A percentile compares a stretch with the other conserved stretches of the same genome.
phyloP scores from a whole-genome alignment of 2,329 filamentous ascomycete species.

The Lachnellula cervina region DNA sequence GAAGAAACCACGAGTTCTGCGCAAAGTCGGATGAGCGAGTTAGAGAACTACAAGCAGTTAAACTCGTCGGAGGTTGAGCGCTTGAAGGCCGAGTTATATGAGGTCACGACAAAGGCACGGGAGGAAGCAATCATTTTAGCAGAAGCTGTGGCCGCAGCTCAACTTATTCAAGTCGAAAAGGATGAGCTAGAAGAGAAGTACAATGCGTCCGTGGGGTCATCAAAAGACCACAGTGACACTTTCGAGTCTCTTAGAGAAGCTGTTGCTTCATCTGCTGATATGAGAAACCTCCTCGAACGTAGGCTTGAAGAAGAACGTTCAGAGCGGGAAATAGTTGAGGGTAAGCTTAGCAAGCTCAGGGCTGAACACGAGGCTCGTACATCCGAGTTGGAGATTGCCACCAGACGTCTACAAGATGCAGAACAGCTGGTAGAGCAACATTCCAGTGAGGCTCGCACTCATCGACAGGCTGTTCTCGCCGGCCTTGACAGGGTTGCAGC shows the following conservation, averaged over 20 bases:
- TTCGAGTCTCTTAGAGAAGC: slow-evolving; percentile 74
- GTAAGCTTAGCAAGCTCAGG: slow-evolving; percentile 70
- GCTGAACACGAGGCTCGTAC: slow-evolving; percentile 77
- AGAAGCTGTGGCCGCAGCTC: slow-evolving; percentile 69
- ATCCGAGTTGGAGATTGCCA: slow-evolving; percentile 69
- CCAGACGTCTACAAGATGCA: slow-evolving; percentile 72
- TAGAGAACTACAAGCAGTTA: slow-evolving; percentile 79
- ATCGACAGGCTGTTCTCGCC: slow-evolving; percentile 74
- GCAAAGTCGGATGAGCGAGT: slow-evolving; percentile 74
- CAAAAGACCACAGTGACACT: slow-evolving; percentile 64
- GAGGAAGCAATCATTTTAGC: slow-evolving; percentile 75
- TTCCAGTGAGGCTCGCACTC: slow-evolving; percentile 79
- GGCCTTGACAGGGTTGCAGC: slow-evolving; percentile 72
- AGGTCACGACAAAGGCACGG: slow-evolving; percentile 69
- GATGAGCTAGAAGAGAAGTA: slow-evolving; percentile 67
- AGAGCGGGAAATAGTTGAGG: slow-evolving; percentile 70
- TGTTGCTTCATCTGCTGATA: slow-evolving; percentile 72
- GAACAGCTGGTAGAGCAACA: slow-evolving; percentile 86
- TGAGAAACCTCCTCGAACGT: slow-evolving; percentile 69
- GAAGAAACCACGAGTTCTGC: slow-evolving; percentile 83
- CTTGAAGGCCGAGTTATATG: slow-evolving; percentile 78
- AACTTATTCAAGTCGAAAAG: slow-evolving; percentile 81
- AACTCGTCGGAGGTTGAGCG: slow-evolving; percentile 81
- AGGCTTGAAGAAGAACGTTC: slow-evolving; percentile 78
- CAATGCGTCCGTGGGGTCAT: slow-evolving; percentile 59